Conservation (phyloP, 768 basidiomycete genomes). For the Sporobolomyces roseus region DNA sequence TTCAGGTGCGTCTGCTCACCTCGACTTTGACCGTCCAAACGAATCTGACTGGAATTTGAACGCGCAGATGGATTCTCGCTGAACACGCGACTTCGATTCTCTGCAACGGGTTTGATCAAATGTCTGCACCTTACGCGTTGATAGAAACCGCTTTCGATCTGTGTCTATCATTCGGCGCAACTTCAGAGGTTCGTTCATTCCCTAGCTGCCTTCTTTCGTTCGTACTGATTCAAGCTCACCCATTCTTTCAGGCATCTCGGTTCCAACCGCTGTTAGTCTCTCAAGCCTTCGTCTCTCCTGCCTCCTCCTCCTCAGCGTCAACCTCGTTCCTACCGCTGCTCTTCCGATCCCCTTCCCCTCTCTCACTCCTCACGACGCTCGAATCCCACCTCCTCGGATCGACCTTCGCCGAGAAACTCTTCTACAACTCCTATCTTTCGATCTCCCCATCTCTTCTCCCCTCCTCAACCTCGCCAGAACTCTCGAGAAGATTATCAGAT, state of each 20-base stretch:
- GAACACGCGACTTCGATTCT: slow-evolving; percentile 8
- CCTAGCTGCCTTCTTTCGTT: background rate
- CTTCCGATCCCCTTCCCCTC: background rate
- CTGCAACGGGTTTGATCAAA: background rate
- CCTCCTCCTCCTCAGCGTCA: background rate
- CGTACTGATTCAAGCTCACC: too few relatives aligned
- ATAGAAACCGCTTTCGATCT: background rate
- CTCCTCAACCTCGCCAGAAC: too few relatives aligned
- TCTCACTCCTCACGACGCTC: background rate
- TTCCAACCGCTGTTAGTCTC: slow-evolving; percentile 5
- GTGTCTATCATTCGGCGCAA: background rate
- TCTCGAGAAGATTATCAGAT: too few relatives aligned
- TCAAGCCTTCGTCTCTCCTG: background rate
- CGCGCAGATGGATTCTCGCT: slow-evolving; percentile 3
- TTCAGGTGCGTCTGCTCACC: slow-evolving; percentile 1
- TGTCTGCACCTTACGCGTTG: background rate
- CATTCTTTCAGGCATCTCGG: slow-evolving; percentile 6
- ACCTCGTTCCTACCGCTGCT: background rate
- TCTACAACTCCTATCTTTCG: background rate
- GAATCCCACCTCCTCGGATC: background rate
- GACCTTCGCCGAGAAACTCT: slow-evolving; percentile 1
- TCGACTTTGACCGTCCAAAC: too few relatives aligned
- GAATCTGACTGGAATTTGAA: too few relatives aligned
- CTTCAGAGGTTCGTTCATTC: background rate
- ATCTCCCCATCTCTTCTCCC: background rate